Evolutionary conservation across 2,329 filamentous ascomycete genomes (phyloP), one percentile per base, ranked within the genome.

Genomic region (Penicillium sclerotigenum): DNA sequence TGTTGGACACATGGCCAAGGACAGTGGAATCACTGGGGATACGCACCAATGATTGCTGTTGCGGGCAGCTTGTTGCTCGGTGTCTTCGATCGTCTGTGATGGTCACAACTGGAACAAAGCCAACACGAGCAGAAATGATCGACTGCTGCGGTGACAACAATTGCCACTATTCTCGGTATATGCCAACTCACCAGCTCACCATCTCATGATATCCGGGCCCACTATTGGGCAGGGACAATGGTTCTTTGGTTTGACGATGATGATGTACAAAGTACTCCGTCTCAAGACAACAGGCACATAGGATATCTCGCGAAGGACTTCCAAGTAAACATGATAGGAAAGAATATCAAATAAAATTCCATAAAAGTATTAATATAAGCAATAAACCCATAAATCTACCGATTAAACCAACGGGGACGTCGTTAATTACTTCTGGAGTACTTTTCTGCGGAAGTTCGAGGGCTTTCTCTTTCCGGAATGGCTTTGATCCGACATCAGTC

Each of bases 1-100:
- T 80, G 78, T 50, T 70, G 63, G 54, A 62, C 57, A 14, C 66
- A 73, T 49, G 79, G 77, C 2, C 65, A 69, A 14, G 76, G 75
- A 3, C 69, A 81, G 62, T 79, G 75, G 78, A 74, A 72, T 60
- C 80, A 82, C 66, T 82, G 79, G 78, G 73, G 75, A 0, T 81
- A 80, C 72, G 76, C 73, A 26, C 73, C 75, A 4, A 56, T 79
- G 36, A 61, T 79, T 26, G 59, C 66, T 29, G 60, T 67, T 5
- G 63, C 78, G 52, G 74, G 73, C 16, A 66, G 42, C 16, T 29
- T 69, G 49, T 49, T 64, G 28, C 41, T 67, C 29, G 57, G 60
- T 52, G 47, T 48, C 34, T 56, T 64, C 48, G 53, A 61, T 42
- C 16, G 37, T 34, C 10, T 29, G 45, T 47, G 47, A 49, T 24